Conservation (phyloP, 2,329 filamentous ascomycete species). For the Aspergillus sp. region DNA sequence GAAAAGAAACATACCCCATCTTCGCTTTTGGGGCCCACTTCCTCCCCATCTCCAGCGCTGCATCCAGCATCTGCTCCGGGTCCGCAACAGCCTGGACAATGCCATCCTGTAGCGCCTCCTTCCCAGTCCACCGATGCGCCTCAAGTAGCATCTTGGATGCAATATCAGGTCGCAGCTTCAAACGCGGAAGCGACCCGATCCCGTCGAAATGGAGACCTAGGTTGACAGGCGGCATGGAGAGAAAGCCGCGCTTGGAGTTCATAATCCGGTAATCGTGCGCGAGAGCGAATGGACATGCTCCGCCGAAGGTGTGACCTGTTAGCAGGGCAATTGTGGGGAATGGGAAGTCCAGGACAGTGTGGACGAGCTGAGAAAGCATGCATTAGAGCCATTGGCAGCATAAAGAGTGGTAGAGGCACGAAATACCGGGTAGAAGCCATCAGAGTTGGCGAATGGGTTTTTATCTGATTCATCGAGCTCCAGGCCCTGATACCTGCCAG, state of each 20-base stretch:
- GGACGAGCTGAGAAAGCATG: constrained; percentile 34
- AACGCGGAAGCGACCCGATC: constrained; percentile 52
- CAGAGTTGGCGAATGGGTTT: constrained; percentile 57
- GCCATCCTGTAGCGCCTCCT: constrained; percentile 52
- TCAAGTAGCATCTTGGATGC: constrained; percentile 58
- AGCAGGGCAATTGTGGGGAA: constrained; percentile 50
- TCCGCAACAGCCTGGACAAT: constrained; percentile 54
- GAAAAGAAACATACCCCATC: constrained; percentile 22
- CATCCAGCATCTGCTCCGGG: constrained; percentile 50
- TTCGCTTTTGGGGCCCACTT: constrained; percentile 41
- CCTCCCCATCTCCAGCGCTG: constrained; percentile 46
- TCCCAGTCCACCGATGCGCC: constrained; percentile 55
- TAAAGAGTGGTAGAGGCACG: constrained; percentile 8
- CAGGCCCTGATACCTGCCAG: constrained; percentile 28
- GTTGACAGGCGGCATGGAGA: constrained; percentile 55
- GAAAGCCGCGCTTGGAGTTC: constrained; percentile 48
- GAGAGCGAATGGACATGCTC: constrained; percentile 49
- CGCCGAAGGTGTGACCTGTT: constrained; percentile 52
- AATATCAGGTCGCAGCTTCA: constrained; percentile 53
- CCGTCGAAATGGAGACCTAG: constrained; percentile 57
- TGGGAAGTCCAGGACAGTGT: constrained; percentile 51
- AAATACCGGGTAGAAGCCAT: constrained; percentile 56
- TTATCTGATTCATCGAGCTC: constrained; percentile 49
- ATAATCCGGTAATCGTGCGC: constrained; percentile 51
- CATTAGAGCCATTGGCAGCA: no score